A percentile compares a stretch with the other conserved stretches of the same genome.
Evolutionary conservation across 768 basidiomycete genomes (phyloP).

Genomic region (Podaxis pistillaris): DNA sequence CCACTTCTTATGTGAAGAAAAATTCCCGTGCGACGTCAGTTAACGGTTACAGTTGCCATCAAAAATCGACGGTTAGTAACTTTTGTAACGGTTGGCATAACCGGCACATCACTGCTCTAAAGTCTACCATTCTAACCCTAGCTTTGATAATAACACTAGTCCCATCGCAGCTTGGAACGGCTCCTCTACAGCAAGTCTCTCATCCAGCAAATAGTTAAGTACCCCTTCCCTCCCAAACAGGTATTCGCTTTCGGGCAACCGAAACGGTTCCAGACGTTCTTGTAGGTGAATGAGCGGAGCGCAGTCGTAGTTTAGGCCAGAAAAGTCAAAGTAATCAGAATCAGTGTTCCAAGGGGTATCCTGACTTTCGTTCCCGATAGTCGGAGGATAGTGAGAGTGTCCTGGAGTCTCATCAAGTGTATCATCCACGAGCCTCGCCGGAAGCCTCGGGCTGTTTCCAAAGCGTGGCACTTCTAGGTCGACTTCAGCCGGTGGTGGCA

Average conservation of each 20-base stretch:
- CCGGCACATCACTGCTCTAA: neutral
- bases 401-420: neutral
- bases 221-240: slow-evolving; percentile 22
- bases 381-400: neutral
- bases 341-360: slow-evolving; percentile 6
- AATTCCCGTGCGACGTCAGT: no score
- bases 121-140: slow-evolving; percentile 33
- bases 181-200: slow-evolving; percentile 30
- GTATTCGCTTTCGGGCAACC: slow-evolving; percentile 20
- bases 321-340: slow-evolving; percentile 1
- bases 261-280: slow-evolving; percentile 27
- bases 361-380: slow-evolving; percentile 4
- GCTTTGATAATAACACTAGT: slow-evolving; percentile 37
- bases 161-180: slow-evolving; percentile 52
- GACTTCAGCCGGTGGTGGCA: neutral
- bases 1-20: no score
- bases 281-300: slow-evolving; percentile 27
- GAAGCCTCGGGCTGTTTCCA: neutral
- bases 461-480: neutral
- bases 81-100: no score
- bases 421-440: neutral
- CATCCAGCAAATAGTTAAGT: slow-evolving; percentile 32
- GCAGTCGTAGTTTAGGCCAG: slow-evolving; percentile 11
- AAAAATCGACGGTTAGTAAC: no score
- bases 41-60: no score